Base-by-base conservation (phyloP, 2,329 filamentous ascomycete species). In the Diaporthe longicolla region DNA sequence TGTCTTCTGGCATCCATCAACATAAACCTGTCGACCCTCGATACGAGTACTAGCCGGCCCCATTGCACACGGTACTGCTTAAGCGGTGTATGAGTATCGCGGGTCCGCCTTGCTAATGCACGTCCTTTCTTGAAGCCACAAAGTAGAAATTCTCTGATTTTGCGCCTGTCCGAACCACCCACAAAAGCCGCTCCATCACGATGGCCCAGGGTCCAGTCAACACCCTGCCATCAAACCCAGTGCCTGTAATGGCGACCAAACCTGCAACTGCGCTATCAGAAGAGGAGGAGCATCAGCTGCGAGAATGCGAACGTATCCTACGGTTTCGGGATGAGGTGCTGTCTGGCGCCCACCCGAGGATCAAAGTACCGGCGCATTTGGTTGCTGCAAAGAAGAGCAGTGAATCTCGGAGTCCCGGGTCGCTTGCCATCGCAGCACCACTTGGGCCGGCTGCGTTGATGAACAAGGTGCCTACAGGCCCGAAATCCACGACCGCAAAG, bases 321-420 rank as follows among this genome's bases (percentile, higher is more conserved):
- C 90, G 88, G 78, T 92, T 98, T 83, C 93, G 92, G 83, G 93
- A 98, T 86, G 88, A 92, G 78, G 89, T 98, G 78, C 87, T 97
- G 81, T 90, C 94, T 82, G 95, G 95, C 80, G 91, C 89, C 78
- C 93, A 95, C 80, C 88, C 90, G 66, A 88, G 85, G 78, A 88
- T 93, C 83, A 92, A 90, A 81, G 81, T 87, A 45, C 87, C 88
- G 74, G 78, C 84, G 73, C 84, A 86, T 80, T 78, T 85, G 75
- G 79, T 78, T 75, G 78, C 76, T 74, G 76, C 77, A 57, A 79
- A 77, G 57, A 72, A 71, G 74, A 66, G 61, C 73, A 73, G 69
- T 45, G 66, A 70, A 32, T 48, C 75, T 70, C 75, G 66, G 79
- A 80, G 73, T 76, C 77, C 71, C 61, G 76, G 57, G 63, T 74